Percentiles rank a stretch among this genome's conserved stretches.
Evolutionary conservation across 306 rosid genomes (phyloP).

Genomic region (Dicorynia guianensis): DNA sequence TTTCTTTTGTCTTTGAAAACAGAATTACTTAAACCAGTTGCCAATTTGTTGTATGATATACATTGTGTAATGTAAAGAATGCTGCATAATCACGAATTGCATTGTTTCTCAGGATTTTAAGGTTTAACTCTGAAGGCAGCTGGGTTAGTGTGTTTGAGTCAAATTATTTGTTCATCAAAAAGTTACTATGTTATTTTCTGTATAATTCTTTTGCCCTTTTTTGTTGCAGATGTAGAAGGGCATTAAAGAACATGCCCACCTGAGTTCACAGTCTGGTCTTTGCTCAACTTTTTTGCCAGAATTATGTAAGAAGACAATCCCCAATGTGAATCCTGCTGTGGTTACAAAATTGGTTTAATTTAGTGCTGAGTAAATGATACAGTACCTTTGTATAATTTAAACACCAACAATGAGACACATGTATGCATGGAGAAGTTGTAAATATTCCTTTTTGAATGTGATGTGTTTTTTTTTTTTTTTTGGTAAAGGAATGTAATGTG

Average conservation of each 20-base stretch:
- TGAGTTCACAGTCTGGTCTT: background rate
- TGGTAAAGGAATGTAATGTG: too few relatives aligned
- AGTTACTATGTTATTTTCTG: slow-evolving; percentile 38
- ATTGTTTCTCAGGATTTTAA: background rate
- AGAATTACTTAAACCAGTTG: slow-evolving; percentile 1
- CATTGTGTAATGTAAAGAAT: slow-evolving; percentile 39
- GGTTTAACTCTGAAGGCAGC: background rate
- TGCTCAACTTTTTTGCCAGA: background rate
- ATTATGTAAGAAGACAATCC: slow-evolving; percentile 18
- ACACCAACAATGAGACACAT: background rate
- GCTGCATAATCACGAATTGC: slow-evolving; percentile 28
- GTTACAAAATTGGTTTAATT: background rate
- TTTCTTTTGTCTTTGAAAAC: background rate
- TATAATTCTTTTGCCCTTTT: slow-evolving; percentile 26
- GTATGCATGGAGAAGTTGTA: background rate
- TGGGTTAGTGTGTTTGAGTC: background rate
- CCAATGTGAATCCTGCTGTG: background rate
- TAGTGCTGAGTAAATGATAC: slow-evolving; percentile 8
- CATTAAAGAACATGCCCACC: slow-evolving; percentile 32
- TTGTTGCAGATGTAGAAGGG: slow-evolving; percentile 35
- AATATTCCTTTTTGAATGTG: too few relatives aligned
- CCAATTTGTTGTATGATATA: slow-evolving; percentile 41
- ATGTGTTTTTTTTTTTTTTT: too few relatives aligned
- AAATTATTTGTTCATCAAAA: background rate
- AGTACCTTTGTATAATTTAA: too few relatives aligned